Base-by-base conservation (phyloP, 2,329 filamentous ascomycete genomes). In the Ophiostoma ips region DNA sequence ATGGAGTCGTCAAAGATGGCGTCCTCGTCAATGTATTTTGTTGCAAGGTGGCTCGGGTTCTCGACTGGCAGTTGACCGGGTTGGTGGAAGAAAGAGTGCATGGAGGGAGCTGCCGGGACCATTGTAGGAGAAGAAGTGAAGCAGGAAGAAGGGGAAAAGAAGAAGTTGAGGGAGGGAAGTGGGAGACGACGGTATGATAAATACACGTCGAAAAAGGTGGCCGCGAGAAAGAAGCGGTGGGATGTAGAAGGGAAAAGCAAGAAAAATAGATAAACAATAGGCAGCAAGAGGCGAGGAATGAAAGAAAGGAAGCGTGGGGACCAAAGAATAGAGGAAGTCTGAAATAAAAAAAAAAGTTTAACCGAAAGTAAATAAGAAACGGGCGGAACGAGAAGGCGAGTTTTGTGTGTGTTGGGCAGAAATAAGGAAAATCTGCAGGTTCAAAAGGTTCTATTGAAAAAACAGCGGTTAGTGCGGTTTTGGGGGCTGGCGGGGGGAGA, bases 1-100 rank as follows among this genome's bases (percentile, higher is more conserved):
- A 78, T 73, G 63, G 67, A 70, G 51, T 81, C 77, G 67, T 81
- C 77, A 57, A 81, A 73, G 64, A 69, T 72, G 57, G 68, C 69
- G 62, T 79, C 75, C 57, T 80, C 76, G 55, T 80, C 76, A 52
- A 80, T 76, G 60, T 77, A 78, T 55, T 73, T 58, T 43, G 57
- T 71, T 49, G 69, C 65, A 58, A 73, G 67, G 50, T 62, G 67
- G 40, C 40, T 48, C 9, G 54, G 35, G 3, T 74, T 75, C 63
- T 78, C 73, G 62, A 77, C 70, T 47, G 69, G 69, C 61, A 77
- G 62, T 56, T 69, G 66, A 55, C 67, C 64, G 60, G 67, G 63
- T n/a, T n/a, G n/a, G 62, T 70, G 68, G 64, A 72, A 77, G 59
- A 67, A 75, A 53, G 68, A 61, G 61, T 71, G 70, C 70, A 75